Base-by-base conservation (phyloP, 2,329 filamentous ascomycete genomes). In the Xylaria sp. region DNA sequence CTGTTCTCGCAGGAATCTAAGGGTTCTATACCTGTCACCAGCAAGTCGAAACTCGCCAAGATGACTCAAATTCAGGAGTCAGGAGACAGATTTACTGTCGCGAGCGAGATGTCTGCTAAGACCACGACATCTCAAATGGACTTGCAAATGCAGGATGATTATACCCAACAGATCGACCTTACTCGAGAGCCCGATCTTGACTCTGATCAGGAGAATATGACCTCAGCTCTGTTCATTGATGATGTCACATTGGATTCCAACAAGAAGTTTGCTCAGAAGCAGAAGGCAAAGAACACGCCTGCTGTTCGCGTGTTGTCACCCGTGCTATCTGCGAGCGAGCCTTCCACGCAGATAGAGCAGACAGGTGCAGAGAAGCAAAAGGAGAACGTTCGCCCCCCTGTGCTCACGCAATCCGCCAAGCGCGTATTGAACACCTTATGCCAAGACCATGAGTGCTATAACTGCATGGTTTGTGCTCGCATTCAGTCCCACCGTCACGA, bases 391-490 rank as follows among this genome's bases (percentile, higher is more conserved):
- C 25, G 53, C 3, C 11, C 55, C 22, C 57, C 61, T 2, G 51
- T 38, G 1, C 81, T 89, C 13, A 87, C 86, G 11, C 78, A 76
- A 45, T 81, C 85, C 63, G 86, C 86, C 58, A 83, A 83, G 44
- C 83, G 81, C 61, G 82, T 88, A 39, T 80, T 88, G 20, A 83
- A 88, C 65, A 78, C 77, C 50, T 80, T 88, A 29, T 86, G 84
- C 71, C 64, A 73, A 29, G 81, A 83, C 61, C 87, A 89, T 73
- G 83, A 83, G 65, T 85, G 84, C 70, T 78, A 79, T 61, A 87
- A 88, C 77, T 89, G 87, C 76, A 83, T 83, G 45, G 82, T 89
- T 17, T 89, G 87, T 77, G 81, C 80, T 36, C 85, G 86, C 33
- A 86, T 88, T 73, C 81, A 80, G 17, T 81, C 81, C 10, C 82